phyloP scores from a whole-genome alignment of 2,329 filamentous ascomycete species.

The Penicillium brevicompactum region DNA sequence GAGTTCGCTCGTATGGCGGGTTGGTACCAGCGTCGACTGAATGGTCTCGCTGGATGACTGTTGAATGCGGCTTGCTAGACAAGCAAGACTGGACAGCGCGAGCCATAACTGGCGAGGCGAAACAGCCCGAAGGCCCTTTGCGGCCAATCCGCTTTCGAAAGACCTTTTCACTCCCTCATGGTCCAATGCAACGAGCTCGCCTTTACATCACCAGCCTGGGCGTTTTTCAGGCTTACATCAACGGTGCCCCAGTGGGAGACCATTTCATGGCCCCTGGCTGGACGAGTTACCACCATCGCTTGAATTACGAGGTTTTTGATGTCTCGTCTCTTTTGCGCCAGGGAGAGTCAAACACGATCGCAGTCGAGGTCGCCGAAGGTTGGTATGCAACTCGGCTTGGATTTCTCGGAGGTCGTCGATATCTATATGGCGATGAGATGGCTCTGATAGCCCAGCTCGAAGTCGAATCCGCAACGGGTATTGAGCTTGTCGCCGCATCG shows the following conservation, averaged over 20 bases:
- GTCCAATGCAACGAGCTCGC: conserved; percentile 33
- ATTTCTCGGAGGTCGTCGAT: conserved; percentile 24
- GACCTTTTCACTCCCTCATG: conserved; percentile 22
- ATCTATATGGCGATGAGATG: conserved; percentile 29
- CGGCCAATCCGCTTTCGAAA: conserved; percentile 42
- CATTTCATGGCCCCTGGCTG: conserved; percentile 47
- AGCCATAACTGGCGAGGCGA: conserved; percentile 15
- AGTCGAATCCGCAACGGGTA: conserved; percentile 16
- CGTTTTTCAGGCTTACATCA: conserved; percentile 52
- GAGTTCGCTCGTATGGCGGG: conserved; percentile 19
- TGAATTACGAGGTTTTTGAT: conserved; percentile 56
- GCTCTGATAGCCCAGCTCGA: conserved; percentile 34
- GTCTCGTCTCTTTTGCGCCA: conserved; percentile 45
- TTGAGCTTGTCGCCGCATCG: conserved; percentile 17
- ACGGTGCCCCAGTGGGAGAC: conserved; percentile 36
- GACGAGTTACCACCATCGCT: conserved; percentile 53
- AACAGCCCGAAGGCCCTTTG: conserved; percentile 24
- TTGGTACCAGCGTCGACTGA: conserved; percentile 6
- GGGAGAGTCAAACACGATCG: conserved; percentile 44
- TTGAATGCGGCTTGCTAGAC: conserved; percentile 40
- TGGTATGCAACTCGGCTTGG: conserved; percentile 49
- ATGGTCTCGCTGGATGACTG: conserved; percentile 20
- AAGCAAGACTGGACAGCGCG: conserved; percentile 34
- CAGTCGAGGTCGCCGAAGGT: conserved; percentile 51
- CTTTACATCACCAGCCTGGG: conserved; percentile 53